These are phyloP conservation scores for Diaporthe ilicicola DNA, from an alignment of 2,329 filamentous ascomycete genomes.

Conservation along the genomic window DNA sequence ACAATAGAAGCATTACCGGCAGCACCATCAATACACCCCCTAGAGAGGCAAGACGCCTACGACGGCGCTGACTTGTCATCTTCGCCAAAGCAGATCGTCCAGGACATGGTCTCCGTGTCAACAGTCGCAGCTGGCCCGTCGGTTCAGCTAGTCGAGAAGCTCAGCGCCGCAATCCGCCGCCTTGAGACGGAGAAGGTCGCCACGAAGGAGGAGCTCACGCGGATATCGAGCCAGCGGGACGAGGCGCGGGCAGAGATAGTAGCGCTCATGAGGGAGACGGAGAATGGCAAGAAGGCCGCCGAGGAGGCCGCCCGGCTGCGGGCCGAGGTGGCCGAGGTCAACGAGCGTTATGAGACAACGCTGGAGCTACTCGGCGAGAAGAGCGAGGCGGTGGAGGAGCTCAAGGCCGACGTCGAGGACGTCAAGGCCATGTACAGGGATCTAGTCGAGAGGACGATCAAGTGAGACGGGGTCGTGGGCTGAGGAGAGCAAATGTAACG, in stretches of 20 bases:
- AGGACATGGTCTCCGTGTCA: conserved; percentile 88
- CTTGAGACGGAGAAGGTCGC: conserved; percentile 92
- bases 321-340: conserved; percentile 71
- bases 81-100: conserved; percentile 74
- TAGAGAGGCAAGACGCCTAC: conserved; percentile 57
- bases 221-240: conserved; percentile 86
- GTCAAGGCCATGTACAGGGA: conserved; percentile 97
- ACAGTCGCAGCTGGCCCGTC: conserved; percentile 91
- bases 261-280: conserved; percentile 84
- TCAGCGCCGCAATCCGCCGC: conserved; percentile 91
- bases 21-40: conserved; percentile 51
- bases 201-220: conserved; percentile 83
- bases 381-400: conserved; percentile 92
- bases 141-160: conserved; percentile 93
- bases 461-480: conserved; percentile 48
- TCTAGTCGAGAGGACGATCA: conserved; percentile 84
- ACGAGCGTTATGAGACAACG: conserved; percentile 85
- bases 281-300: conserved; percentile 70
- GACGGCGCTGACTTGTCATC: conserved; percentile 62
- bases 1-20: conserved; percentile 56
- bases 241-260: conserved; percentile 95
- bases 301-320: conserved; percentile 72
- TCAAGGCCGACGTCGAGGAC: conserved; percentile 87
- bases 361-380: conserved; percentile 97
- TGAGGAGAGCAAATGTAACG: background rate